Conservation (phyloP, 257 asterid genomes). For the Anisodus tanguticus region DNA sequence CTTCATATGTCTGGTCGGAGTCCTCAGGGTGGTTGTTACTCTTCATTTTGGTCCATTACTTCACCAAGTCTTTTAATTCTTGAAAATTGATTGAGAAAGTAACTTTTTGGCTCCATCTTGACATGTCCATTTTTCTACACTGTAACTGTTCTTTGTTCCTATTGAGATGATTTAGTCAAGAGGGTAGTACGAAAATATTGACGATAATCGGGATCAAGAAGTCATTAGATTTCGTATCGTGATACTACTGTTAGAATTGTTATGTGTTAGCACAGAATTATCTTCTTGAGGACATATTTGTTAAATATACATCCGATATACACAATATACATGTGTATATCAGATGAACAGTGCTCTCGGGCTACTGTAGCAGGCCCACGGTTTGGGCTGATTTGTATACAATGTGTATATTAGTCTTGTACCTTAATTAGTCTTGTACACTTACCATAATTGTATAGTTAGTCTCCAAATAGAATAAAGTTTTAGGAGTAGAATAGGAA, state of each 20-base stretch:
- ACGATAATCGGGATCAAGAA: not conserved
- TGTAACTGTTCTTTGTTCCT: not conserved
- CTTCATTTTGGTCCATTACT: not conserved
- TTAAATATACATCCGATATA: too few relatives aligned
- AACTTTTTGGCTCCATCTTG: not conserved
- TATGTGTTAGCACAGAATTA: not conserved
- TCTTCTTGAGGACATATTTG: not conserved
- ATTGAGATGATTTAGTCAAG: not conserved
- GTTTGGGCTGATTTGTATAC: too few relatives aligned
- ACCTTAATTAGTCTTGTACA: too few relatives aligned
- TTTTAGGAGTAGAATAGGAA: too few relatives aligned
- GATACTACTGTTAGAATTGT: not conserved
- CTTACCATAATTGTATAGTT: too few relatives aligned
- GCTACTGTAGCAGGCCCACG: too few relatives aligned
- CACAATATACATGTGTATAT: too few relatives aligned
- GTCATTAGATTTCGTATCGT: not conserved
- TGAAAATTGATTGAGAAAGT: conserved; percentile 25
- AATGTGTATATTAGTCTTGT: too few relatives aligned
- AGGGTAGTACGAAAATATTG: not conserved
- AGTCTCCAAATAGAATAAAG: too few relatives aligned
- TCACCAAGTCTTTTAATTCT: not conserved
- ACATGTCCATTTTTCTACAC: not conserved
- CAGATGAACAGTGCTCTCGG: too few relatives aligned
- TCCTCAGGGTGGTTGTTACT: conserved; percentile 24
- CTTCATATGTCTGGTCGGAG: conserved; percentile 27